Conservation (phyloP, 352 stramenopile genomes). For the Pythium diclinum region DNA sequence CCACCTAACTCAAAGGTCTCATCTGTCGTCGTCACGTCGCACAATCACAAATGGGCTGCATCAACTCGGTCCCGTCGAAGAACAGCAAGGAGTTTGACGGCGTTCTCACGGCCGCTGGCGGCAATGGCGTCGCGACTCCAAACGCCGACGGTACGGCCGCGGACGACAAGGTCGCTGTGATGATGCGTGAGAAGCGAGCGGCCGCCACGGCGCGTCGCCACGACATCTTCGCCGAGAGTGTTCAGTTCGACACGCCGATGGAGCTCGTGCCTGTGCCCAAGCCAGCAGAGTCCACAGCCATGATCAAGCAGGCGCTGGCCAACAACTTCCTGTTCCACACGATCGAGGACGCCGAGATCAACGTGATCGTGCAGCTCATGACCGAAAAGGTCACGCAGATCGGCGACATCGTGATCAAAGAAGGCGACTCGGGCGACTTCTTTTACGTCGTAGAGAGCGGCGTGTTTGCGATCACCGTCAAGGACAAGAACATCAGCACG, state of each 20-base stretch:
- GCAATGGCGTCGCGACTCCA: slow-evolving; percentile 8
- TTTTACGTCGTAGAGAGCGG: slow-evolving; percentile 95
- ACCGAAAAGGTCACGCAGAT: slow-evolving; percentile 53
- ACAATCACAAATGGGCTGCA: slow-evolving; percentile 46
- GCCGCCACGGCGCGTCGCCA: slow-evolving; percentile 53
- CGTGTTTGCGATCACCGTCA: slow-evolving; percentile 75
- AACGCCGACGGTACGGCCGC: slow-evolving; percentile 2
- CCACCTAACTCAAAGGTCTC: no score
- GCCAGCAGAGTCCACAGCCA: slow-evolving; percentile 53
- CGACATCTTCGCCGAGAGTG: slow-evolving; percentile 73
- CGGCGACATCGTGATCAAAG: slow-evolving; percentile 61
- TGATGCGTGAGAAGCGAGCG: slow-evolving; percentile 68
- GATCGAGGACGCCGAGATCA: slow-evolving; percentile 68
- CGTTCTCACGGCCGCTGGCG: slow-evolving; percentile 24
- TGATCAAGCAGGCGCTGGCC: slow-evolving; percentile 78
- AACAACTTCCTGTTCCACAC: slow-evolving; percentile 78
- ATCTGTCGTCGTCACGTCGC: neutral
- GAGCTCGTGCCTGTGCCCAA: slow-evolving; percentile 60
- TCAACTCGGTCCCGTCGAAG: slow-evolving; percentile 57
- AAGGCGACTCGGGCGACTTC: slow-evolving; percentile 84
- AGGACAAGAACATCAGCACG: slow-evolving; percentile 62
- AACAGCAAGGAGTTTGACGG: slow-evolving; percentile 42
- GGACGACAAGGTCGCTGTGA: slow-evolving; percentile 50
- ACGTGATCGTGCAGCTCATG: slow-evolving; percentile 88
- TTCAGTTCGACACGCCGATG: slow-evolving; percentile 68